Percentiles rank a stretch among this genome's conserved stretches.
These are phyloP conservation scores for Vigna reflexopilosa DNA, from an alignment of 306 rosid species.

Conservation along the genomic window DNA sequence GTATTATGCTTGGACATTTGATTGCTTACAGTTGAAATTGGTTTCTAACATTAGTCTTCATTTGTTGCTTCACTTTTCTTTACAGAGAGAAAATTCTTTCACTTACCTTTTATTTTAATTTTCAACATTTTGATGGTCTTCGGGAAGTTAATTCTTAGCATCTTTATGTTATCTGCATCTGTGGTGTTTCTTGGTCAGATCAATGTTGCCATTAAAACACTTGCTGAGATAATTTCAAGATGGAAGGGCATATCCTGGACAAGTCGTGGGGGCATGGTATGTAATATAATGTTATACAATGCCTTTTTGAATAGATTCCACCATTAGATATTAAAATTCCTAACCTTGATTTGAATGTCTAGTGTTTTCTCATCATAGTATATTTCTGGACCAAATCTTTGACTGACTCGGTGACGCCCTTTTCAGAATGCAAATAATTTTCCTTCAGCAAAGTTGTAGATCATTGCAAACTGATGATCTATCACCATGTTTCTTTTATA, in stretches of 20 bases:
- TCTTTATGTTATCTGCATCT: conserved; percentile 21
- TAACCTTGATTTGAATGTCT: conserved; percentile 18
- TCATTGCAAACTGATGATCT: not conserved
- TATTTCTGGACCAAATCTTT: conserved; percentile 1
- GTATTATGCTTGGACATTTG: not conserved
- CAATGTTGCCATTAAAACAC: conserved; percentile 59
- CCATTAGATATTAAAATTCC: conserved; percentile 13
- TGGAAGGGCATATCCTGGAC: conserved; percentile 83
- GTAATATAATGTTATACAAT: conserved; percentile 34
- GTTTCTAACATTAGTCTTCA: not conserved
- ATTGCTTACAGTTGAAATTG: not conserved
- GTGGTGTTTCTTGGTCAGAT: conserved; percentile 54
- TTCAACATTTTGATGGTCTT: conserved; percentile 23
- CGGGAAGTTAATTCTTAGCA: conserved; percentile 1
- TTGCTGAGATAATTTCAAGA: conserved; percentile 53
- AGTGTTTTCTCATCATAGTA: not conserved
- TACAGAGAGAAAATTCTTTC: not conserved
- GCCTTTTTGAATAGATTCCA: conserved; percentile 7
- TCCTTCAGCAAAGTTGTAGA: conserved; percentile 2
- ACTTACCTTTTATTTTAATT: not conserved
- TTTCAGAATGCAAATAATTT: conserved; percentile 30
- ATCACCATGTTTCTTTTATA: not conserved
- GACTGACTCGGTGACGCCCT: not conserved
- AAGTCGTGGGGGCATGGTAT: conserved; percentile 89
- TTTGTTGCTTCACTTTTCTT: not conserved